Percentiles rank a stretch among this genome's conserved stretches.
phyloP scores from a whole-genome alignment of 108 stramenopile species.

The Skeletonema menzelii region DNA sequence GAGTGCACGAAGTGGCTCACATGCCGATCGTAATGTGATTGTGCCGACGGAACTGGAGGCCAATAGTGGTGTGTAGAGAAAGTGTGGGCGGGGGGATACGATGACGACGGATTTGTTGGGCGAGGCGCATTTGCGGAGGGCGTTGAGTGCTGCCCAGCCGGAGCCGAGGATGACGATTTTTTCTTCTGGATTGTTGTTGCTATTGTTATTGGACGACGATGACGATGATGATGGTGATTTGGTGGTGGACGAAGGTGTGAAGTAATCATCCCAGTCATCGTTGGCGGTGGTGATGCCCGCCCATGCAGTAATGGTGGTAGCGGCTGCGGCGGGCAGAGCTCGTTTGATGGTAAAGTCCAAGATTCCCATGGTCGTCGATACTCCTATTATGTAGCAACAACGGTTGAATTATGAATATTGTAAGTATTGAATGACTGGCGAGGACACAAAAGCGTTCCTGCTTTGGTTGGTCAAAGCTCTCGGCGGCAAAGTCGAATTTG shows the following conservation, averaged over 20 bases:
- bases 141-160: conserved; percentile 30
- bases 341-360: conserved; percentile 23
- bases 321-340: conserved; percentile 10
- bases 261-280: conserved; percentile 38
- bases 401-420: background rate
- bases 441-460: background rate
- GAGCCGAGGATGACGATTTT: conserved; percentile 35
- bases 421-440: background rate
- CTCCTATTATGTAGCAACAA: background rate
- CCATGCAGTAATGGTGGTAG: conserved; percentile 6
- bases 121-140: conserved; percentile 26
- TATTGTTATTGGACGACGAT: background rate
- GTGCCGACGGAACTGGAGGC: conserved; percentile 73
- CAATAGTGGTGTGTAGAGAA: conserved; percentile 68
- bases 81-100: conserved; percentile 33
- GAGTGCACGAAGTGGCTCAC: conserved; percentile 65
- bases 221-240: background rate
- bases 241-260: background rate
- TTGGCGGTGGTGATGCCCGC: conserved; percentile 18
- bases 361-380: conserved; percentile 16
- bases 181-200: background rate
- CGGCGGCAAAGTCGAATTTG: conserved; percentile 3
- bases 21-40: conserved; percentile 57
- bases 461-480: background rate
- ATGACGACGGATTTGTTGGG: conserved; percentile 25